A percentile compares a stretch with the other conserved stretches of the same genome.
Evolutionary conservation across 2,329 filamentous ascomycete genomes (phyloP).

Genomic region (Fusarium papillatum): DNA sequence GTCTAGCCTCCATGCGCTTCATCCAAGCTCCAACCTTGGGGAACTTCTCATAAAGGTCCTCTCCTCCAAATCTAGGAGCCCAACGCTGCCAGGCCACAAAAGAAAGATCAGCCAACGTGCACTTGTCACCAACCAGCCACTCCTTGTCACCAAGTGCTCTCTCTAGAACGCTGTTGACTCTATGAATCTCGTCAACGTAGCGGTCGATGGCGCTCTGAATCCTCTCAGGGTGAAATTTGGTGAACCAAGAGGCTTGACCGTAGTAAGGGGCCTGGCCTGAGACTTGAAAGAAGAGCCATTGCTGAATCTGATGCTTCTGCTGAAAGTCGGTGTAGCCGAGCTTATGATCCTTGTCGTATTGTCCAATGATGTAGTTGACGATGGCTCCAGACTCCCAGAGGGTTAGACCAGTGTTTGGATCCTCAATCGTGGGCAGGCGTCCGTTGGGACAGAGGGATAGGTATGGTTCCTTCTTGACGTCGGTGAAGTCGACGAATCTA

Average conservation of each 20-base stretch:
- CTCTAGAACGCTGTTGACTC: background rate
- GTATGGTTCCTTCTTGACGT: background rate
- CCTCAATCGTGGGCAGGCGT: background rate
- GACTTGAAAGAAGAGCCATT: background rate
- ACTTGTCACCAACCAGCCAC: background rate
- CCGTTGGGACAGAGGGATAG: background rate
- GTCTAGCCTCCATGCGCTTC: background rate
- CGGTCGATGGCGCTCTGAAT: background rate
- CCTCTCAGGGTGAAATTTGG: background rate
- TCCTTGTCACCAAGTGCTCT: background rate
- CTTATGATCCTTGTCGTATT: background rate
- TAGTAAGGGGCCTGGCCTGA: background rate
- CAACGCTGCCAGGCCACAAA: background rate
- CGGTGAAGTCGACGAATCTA: background rate
- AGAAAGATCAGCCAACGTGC: background rate
- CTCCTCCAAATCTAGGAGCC: background rate
- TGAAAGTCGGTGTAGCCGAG: background rate
- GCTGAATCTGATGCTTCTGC: background rate
- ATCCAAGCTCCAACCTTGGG: background rate
- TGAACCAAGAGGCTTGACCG: background rate
- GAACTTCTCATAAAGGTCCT: background rate
- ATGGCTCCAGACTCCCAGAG: background rate
- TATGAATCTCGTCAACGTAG: background rate
- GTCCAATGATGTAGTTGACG: background rate
- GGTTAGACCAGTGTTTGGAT: background rate